A percentile compares a stretch with the other conserved stretches of the same genome.
These are phyloP conservation scores for Durio zibethinus DNA, from an alignment of 345 rosid genomes.

Conservation along the genomic window DNA sequence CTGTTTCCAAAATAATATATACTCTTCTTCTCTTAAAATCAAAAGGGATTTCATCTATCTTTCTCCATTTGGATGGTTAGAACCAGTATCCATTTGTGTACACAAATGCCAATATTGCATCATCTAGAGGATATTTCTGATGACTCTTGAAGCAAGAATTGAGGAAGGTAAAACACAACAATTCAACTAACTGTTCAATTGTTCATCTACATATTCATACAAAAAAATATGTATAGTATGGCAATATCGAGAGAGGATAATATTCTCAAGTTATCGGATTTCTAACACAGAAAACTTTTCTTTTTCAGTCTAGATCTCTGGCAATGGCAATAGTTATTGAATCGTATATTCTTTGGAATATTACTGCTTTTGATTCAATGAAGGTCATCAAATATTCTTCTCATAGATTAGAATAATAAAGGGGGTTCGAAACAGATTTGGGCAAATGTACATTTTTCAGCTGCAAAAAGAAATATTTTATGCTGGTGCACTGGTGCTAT, in stretches of 20 bases:
- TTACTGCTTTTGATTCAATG: background rate
- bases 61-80: constrained; percentile 60
- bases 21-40: constrained; percentile 60
- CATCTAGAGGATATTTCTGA: constrained; percentile 74
- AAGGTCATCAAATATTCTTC: background rate
- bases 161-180: constrained; percentile 35
- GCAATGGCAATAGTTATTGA: background rate
- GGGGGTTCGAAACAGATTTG: constrained; percentile 4
- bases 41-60: constrained; percentile 65
- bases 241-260: background rate
- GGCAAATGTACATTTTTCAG: constrained; percentile 16
- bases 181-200: background rate
- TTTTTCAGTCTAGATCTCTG: background rate
- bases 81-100: constrained; percentile 62
- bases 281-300: background rate
- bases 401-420: background rate
- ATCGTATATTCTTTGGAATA: background rate
- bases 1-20: constrained; percentile 48
- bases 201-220: background rate
- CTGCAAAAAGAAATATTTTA: constrained; percentile 14
- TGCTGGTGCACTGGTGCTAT: constrained; percentile 10
- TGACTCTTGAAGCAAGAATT: constrained; percentile 73
- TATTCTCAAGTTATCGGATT: background rate
- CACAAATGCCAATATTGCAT: constrained; percentile 63
- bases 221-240: background rate